Percentiles rank a stretch among this genome's conserved stretches.
These are phyloP conservation scores for Pseudogymnoascus sp. DNA, from an alignment of 2,329 filamentous ascomycete genomes.

Conservation along the genomic window DNA sequence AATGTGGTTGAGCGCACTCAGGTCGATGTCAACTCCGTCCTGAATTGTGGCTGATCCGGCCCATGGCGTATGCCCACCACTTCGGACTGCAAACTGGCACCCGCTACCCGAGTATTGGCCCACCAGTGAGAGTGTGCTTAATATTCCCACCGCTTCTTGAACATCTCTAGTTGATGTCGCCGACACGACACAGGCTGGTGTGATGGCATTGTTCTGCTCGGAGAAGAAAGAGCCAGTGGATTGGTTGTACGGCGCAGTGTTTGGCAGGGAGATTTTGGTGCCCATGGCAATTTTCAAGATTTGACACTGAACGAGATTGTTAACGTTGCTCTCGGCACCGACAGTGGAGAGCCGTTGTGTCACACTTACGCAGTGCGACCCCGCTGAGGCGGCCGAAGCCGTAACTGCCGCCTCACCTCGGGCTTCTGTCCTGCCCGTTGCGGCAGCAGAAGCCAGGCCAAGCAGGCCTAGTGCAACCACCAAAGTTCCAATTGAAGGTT, in stretches of 20 bases:
- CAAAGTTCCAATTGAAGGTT: neutral
- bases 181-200: constrained; percentile 24
- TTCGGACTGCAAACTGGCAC: constrained; percentile 45
- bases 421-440: neutral
- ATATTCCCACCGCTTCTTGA: constrained; percentile 14
- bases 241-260: constrained; percentile 8
- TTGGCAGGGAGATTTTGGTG: constrained; percentile 10
- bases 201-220: constrained; percentile 15
- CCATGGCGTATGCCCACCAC: constrained; percentile 50
- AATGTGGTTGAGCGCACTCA: constrained; percentile 24
- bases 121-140: neutral
- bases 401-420: neutral
- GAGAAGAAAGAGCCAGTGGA: constrained; percentile 15
- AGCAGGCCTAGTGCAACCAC: neutral
- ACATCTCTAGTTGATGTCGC: constrained; percentile 22
- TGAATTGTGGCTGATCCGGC: constrained; percentile 41
- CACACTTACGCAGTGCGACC: neutral
- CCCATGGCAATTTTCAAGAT: neutral
- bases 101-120: constrained; percentile 9
- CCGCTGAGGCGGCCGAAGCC: neutral
- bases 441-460: neutral
- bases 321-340: neutral
- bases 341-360: neutral
- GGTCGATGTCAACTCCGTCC: constrained; percentile 41
- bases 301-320: neutral